phyloP scores from a whole-genome alignment of 2,329 filamentous ascomycete genomes.

The Paraphaeosphaeria sporulosa region DNA sequence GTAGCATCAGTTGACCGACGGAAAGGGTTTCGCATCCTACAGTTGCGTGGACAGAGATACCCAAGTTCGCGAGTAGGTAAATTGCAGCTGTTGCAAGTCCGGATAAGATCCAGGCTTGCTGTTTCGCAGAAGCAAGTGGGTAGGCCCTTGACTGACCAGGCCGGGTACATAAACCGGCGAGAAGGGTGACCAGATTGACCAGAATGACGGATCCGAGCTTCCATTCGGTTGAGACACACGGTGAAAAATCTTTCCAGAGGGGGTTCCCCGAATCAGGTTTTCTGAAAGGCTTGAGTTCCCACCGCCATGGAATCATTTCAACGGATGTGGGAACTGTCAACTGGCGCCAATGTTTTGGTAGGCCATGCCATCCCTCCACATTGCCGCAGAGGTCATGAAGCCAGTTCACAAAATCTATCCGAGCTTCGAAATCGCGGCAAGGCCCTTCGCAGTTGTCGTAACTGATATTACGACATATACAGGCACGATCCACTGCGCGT shows the following conservation, averaged over 20 bases:
- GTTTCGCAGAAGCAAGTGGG: not conserved
- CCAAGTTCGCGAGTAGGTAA: slow-evolving; percentile 30
- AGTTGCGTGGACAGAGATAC: slow-evolving; percentile 30
- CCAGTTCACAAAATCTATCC: slow-evolving; percentile 44
- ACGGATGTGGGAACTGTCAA: slow-evolving; percentile 28
- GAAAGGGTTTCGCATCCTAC: slow-evolving; percentile 31
- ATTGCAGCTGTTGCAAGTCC: slow-evolving; percentile 30
- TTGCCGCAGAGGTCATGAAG: slow-evolving; percentile 40
- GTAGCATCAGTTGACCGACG: slow-evolving; percentile 32
- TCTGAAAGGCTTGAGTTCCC: slow-evolving; percentile 30
- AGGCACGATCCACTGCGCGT: slow-evolving; percentile 37
- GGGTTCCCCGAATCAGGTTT: not conserved
- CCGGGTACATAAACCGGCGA: slow-evolving; percentile 21
- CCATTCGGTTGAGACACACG: slow-evolving; percentile 32
- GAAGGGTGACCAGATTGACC: slow-evolving; percentile 28
- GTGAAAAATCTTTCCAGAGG: not conserved
- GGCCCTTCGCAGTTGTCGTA: slow-evolving; percentile 37
- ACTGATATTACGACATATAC: slow-evolving; percentile 38
- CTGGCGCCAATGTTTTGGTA: slow-evolving; percentile 39
- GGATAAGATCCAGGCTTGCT: slow-evolving; percentile 24
- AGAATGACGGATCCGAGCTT: slow-evolving; percentile 34
- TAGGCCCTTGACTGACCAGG: not conserved
- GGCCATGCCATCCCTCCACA: slow-evolving; percentile 38
- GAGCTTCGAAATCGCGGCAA: slow-evolving; percentile 41
- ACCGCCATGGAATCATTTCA: slow-evolving; percentile 46